Conservation (phyloP, 352 stramenopile species). For the Lagenidium giganteum region DNA sequence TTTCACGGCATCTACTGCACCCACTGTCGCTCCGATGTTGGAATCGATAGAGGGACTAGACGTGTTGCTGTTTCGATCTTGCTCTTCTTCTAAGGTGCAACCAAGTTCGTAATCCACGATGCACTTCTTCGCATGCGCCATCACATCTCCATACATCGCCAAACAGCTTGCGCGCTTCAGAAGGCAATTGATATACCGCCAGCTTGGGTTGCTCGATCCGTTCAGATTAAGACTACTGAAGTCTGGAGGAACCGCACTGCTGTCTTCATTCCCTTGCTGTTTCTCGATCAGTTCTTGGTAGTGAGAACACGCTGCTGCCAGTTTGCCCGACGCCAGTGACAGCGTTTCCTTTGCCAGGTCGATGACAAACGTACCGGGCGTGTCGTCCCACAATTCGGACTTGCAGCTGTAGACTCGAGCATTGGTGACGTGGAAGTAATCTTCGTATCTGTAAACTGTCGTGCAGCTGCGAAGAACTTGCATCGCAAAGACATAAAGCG, state of each 20-base stretch:
- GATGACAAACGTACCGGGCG: slow-evolving; percentile 23
- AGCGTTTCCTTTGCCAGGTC: slow-evolving; percentile 56
- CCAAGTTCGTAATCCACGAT: slow-evolving; percentile 47
- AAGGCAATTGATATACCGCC: slow-evolving; percentile 36
- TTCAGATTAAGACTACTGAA: too few relatives aligned
- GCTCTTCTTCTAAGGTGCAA: slow-evolving; percentile 37
- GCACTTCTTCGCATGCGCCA: slow-evolving; percentile 32
- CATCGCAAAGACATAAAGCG: slow-evolving; percentile 54
- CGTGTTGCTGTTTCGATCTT: too few relatives aligned
- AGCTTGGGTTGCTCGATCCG: too few relatives aligned
- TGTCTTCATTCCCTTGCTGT: slow-evolving; percentile 4
- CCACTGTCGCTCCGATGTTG: too few relatives aligned
- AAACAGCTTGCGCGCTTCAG: slow-evolving; percentile 48
- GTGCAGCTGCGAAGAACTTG: slow-evolving; percentile 56
- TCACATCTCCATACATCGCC: slow-evolving; percentile 41
- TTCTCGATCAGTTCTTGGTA: slow-evolving; percentile 13
- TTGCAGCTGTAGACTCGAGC: slow-evolving; percentile 33
- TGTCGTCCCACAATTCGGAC: slow-evolving; percentile 34
- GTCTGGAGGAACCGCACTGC: too few relatives aligned
- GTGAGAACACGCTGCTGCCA: slow-evolving; percentile 31
- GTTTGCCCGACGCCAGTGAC: slow-evolving; percentile 55
- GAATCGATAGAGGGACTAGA: too few relatives aligned
- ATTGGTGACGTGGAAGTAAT: slow-evolving; percentile 53
- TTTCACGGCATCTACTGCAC: too few relatives aligned
- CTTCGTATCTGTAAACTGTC: slow-evolving; percentile 58